A percentile compares a stretch with the other conserved stretches of the same genome.
These are phyloP conservation scores for Papilionanthe hybrid DNA, from an alignment of 116 monocot genomes.

Conservation along the genomic window DNA sequence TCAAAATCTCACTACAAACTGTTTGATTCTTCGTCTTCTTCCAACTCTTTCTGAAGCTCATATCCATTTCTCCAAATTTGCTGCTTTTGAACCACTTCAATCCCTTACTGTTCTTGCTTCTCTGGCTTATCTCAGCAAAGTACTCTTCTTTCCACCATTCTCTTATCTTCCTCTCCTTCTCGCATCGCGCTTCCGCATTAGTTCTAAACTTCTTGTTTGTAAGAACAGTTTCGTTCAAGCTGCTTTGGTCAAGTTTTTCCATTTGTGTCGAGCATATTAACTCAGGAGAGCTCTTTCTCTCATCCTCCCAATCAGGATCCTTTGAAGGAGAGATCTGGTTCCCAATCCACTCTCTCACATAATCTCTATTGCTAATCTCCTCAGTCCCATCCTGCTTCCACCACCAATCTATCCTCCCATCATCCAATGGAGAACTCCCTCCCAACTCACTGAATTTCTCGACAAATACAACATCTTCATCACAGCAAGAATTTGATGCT, in stretches of 20 bases:
- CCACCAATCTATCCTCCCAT: slow-evolving; percentile 63
- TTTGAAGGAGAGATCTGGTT: slow-evolving; percentile 53
- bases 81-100: too few relatives aligned
- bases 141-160: slow-evolving; percentile 98
- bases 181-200: background rate
- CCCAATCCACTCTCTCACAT: slow-evolving; percentile 81
- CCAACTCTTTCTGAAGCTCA: slow-evolving; percentile 7
- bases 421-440: background rate
- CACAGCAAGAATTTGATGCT: background rate
- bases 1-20: slow-evolving; percentile 29
- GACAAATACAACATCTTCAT: background rate
- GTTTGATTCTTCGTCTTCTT: slow-evolving; percentile 45
- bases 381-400: slow-evolving; percentile 80
- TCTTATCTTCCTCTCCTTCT: slow-evolving; percentile 39
- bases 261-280: slow-evolving; percentile 14
- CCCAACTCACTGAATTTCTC: background rate
- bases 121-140: slow-evolving; percentile 57
- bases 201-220: too few relatives aligned
- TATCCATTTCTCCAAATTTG: background rate
- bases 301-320: slow-evolving; percentile 46
- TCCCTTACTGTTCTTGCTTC: background rate
- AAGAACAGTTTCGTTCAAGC: background rate
- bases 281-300: slow-evolving; percentile 18
- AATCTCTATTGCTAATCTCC: slow-evolving; percentile 49
- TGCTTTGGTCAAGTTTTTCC: slow-evolving; percentile 3